A percentile compares a stretch with the other conserved stretches of the same genome.
These are phyloP conservation scores for Neurospora sp. DNA, from an alignment of 495 filamentous ascomycete genomes.

Conservation along the genomic window DNA sequence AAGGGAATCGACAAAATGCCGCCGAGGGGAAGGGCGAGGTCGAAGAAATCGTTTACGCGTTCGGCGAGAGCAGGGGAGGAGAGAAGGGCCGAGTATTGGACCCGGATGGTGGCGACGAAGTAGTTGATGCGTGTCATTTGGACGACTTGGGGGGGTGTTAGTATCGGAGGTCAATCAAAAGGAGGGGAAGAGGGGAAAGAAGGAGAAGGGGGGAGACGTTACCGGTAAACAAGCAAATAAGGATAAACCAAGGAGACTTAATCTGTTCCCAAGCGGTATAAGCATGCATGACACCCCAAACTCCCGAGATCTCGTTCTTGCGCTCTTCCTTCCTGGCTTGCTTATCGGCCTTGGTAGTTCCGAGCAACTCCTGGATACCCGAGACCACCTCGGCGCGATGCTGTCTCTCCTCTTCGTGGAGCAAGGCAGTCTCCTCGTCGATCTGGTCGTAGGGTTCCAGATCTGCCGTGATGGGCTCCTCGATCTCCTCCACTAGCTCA, in stretches of 20 bases:
- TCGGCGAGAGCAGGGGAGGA: conserved; percentile 44
- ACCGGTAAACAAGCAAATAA: conserved; percentile 75
- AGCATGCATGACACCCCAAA: conserved; percentile 86
- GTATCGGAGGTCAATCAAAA: too few relatives aligned
- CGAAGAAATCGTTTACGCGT: conserved; percentile 72
- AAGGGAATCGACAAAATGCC: conserved; percentile 80
- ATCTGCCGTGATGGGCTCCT: conserved; percentile 29
- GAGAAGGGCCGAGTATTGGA: conserved; percentile 79
- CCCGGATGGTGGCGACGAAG: conserved; percentile 84
- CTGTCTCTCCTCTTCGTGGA: conserved; percentile 51
- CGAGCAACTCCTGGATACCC: conserved; percentile 67
- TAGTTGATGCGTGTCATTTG: conserved; percentile 97
- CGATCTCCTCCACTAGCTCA: conserved; percentile 65
- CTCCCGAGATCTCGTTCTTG: conserved; percentile 55
- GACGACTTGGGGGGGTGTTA: conserved; percentile 34
- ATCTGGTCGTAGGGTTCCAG: conserved; percentile 43
- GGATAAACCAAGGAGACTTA: conserved; percentile 70
- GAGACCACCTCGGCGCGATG: conserved; percentile 58
- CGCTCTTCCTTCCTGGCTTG: conserved; percentile 44
- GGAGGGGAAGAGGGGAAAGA: background rate
- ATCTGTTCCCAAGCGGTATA: conserved; percentile 65
- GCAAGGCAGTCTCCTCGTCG: conserved; percentile 48
- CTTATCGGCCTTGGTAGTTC: conserved; percentile 46
- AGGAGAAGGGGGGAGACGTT: background rate
- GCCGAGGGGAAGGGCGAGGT: conserved; percentile 77